A percentile compares a stretch with the other conserved stretches of the same genome.
These are phyloP conservation scores for Globisporangium megalacanthum DNA, from an alignment of 352 stramenopile genomes.

Conservation along the genomic window DNA sequence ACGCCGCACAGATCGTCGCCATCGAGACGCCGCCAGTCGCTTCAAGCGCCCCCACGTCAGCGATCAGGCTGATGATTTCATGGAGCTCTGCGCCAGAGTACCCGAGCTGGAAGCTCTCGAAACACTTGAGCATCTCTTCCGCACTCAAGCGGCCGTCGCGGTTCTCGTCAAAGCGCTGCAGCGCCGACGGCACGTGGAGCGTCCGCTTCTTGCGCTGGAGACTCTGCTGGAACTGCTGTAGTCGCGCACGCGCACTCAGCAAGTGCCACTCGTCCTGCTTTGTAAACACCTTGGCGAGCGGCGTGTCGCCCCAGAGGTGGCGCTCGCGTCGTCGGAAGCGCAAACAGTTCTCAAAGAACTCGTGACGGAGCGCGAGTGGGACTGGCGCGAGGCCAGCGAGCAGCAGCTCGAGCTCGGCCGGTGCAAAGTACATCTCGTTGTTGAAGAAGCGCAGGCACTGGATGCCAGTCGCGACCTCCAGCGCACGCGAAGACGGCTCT, in stretches of 20 bases:
- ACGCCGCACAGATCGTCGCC: slow-evolving; percentile 67
- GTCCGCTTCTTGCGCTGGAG: slow-evolving; percentile 55
- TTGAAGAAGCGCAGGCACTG: slow-evolving; percentile 98
- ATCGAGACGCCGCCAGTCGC: slow-evolving; percentile 42
- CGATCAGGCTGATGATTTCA: slow-evolving; percentile 78
- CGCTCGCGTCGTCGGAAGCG: slow-evolving; percentile 94
- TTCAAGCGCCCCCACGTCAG: slow-evolving; percentile 42
- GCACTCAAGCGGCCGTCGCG: slow-evolving; percentile 52
- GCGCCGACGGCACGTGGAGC: slow-evolving; percentile 43
- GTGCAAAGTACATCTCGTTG: slow-evolving; percentile 97
- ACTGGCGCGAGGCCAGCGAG: slow-evolving; percentile 61
- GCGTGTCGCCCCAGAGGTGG: slow-evolving; percentile 92
- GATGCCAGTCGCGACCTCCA: slow-evolving; percentile 39
- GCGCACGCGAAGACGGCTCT: slow-evolving; percentile 14
- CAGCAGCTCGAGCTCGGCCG: slow-evolving; percentile 90
- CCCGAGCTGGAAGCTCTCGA: slow-evolving; percentile 82
- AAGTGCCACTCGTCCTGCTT: slow-evolving; percentile 96
- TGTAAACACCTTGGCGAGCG: slow-evolving; percentile 97
- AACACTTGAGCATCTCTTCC: slow-evolving; percentile 77
- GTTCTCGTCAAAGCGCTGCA: slow-evolving; percentile 73
- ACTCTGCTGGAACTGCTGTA: slow-evolving; percentile 85
- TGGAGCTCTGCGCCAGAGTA: slow-evolving; percentile 79
- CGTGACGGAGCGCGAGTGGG: slow-evolving; percentile 63
- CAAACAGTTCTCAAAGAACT: slow-evolving; percentile 82
- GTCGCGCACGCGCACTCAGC: slow-evolving; percentile 63